These are phyloP conservation scores for Kwoniella bestiolae DNA, from an alignment of 768 basidiomycete species.

Conservation along the genomic window DNA sequence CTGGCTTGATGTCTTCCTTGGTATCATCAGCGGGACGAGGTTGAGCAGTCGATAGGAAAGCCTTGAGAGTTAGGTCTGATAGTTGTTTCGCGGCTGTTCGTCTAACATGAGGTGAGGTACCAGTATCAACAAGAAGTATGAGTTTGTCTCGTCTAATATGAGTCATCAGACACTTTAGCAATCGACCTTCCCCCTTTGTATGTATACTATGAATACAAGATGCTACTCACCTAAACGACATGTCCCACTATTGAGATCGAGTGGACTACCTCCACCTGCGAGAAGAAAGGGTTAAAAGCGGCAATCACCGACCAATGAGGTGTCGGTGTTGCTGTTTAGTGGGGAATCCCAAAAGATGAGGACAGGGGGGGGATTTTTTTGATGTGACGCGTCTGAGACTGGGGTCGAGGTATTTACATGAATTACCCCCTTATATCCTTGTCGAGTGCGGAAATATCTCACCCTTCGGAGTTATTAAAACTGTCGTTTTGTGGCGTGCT, in stretches of 20 bases:
- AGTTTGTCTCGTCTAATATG: conserved; percentile 85
- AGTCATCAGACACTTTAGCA: no score
- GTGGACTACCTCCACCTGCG: conserved; percentile 34
- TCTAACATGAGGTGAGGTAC: conserved; percentile 84
- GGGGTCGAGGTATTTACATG: background rate
- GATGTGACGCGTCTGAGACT: background rate
- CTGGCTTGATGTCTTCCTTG: conserved; percentile 23
- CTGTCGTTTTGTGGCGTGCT: background rate
- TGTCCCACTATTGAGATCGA: conserved; percentile 1
- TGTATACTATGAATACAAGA: background rate
- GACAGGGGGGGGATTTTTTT: conserved; percentile 2
- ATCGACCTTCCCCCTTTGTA: no score
- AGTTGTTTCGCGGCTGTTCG: conserved; percentile 96
- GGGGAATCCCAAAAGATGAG: background rate
- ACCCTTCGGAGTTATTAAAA: background rate
- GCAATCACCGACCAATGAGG: background rate
- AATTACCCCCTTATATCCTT: conserved; percentile 12
- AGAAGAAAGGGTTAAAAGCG: background rate
- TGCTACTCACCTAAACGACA: conserved; percentile 39
- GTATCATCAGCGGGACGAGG: conserved; percentile 14
- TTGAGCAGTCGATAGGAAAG: conserved; percentile 63
- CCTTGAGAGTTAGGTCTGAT: conserved; percentile 85
- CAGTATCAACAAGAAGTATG: conserved; percentile 91
- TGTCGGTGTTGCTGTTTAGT: background rate
- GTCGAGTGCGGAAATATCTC: background rate